A percentile compares a stretch with the other conserved stretches of the same genome.
Evolutionary conservation across 352 stramenopile species (phyloP).

Genomic region (Phytophthora quininea): DNA sequence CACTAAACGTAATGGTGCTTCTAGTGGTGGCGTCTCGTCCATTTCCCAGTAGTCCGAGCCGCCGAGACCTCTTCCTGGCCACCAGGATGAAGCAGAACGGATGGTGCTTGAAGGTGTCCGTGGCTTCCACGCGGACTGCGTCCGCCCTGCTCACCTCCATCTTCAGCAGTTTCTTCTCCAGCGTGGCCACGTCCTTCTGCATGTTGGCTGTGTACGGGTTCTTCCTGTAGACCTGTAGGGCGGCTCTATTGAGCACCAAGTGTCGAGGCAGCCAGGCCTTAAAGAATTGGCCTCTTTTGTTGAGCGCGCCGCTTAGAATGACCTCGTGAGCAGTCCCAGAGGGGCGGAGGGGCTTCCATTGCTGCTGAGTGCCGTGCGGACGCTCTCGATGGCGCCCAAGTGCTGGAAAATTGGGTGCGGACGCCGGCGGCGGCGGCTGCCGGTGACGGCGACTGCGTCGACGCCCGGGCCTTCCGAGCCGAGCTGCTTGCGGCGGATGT

Average conservation of each 20-base stretch:
- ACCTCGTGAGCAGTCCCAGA: constrained; percentile 40
- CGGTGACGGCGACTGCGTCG: constrained; percentile 3
- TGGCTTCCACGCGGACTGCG: constrained; percentile 63
- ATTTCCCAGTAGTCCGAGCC: constrained; percentile 15
- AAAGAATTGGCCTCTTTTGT: constrained; percentile 79
- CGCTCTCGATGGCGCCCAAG: constrained; percentile 41
- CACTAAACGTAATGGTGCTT: constrained; percentile 27
- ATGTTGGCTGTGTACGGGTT: constrained; percentile 48
- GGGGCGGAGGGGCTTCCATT: constrained; percentile 10
- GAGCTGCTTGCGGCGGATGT: constrained; percentile 23
- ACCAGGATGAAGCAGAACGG: constrained; percentile 71
- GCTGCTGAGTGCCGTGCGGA: constrained; percentile 33
- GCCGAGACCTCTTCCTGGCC: constrained; percentile 60
- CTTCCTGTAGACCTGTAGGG: constrained; percentile 77
- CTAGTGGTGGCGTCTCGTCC: constrained; percentile 13
- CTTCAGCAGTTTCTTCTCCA: constrained; percentile 70
- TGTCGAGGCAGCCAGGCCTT: constrained; percentile 76
- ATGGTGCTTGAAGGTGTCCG: constrained; percentile 65
- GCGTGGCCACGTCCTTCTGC: constrained; percentile 36
- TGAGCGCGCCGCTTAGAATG: constrained; percentile 62
- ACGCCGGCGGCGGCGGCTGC: background rate
- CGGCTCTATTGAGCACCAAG: constrained; percentile 64
- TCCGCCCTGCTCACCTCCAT: constrained; percentile 66
- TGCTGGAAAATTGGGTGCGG: constrained; percentile 31
- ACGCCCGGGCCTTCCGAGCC: constrained; percentile 15